Evolutionary conservation across 108 stramenopile genomes (phyloP).

Genomic region (Cylindrotheca closterium): DNA sequence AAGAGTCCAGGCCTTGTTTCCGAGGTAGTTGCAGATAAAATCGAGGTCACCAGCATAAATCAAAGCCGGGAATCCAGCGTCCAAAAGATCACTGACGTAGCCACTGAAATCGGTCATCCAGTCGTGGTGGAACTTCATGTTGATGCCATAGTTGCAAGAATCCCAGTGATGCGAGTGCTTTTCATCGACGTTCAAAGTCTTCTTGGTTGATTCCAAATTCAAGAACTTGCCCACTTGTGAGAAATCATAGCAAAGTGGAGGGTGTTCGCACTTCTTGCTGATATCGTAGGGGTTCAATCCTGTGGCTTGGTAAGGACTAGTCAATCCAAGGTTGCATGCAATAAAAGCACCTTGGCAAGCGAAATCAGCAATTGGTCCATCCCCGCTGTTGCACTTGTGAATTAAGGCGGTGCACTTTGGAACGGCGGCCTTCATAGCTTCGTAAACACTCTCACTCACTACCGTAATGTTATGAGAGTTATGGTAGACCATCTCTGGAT

Average conservation of each 20-base stretch:
- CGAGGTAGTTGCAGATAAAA: conserved; percentile 97
- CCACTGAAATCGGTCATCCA: conserved; percentile 91
- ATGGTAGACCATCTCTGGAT: conserved; percentile 93
- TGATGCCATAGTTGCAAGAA: conserved; percentile 86
- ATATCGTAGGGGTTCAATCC: conserved; percentile 97
- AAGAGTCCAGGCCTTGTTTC: conserved; percentile 93
- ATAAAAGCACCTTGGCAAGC: conserved; percentile 82
- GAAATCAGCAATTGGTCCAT: conserved; percentile 52
- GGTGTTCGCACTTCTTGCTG: conserved; percentile 71
- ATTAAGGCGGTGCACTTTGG: conserved; percentile 80
- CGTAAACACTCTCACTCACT: conserved; percentile 69
- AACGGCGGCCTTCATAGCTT: conserved; percentile 72
- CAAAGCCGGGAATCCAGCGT: conserved; percentile 75
- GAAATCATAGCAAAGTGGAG: conserved; percentile 96
- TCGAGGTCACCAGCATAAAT: conserved; percentile 98
- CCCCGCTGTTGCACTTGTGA: conserved; percentile 75
- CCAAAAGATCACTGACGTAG: conserved; percentile 82
- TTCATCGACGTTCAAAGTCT: conserved; percentile 74
- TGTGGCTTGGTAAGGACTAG: conserved; percentile 83
- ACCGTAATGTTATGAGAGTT: conserved; percentile 87
- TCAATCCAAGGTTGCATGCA: conserved; percentile 75
- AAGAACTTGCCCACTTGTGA: conserved; percentile 79
- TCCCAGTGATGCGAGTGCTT: conserved; percentile 65
- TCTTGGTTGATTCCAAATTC: conserved; percentile 71
- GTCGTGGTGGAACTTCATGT: conserved; percentile 84